Evolutionary conservation across 345 rosid genomes (phyloP).

Genomic region (Linum tenue): DNA sequence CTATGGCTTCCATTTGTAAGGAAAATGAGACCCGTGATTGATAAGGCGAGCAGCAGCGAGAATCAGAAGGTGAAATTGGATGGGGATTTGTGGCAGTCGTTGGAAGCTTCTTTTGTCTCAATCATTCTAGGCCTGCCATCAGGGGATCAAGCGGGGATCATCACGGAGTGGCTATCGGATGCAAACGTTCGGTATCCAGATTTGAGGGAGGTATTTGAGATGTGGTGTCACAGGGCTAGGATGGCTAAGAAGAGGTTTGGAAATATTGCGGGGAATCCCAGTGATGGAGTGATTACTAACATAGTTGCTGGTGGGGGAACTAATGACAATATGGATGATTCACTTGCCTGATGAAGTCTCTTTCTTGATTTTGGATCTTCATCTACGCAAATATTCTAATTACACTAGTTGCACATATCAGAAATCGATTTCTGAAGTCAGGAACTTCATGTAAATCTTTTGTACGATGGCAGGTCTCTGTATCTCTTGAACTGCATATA

Average conservation of each 20-base stretch:
- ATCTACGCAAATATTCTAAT: no score
- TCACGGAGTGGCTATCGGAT: conserved; percentile 66
- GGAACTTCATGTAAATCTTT: no score
- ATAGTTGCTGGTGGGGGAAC: neutral
- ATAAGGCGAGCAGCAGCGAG: conserved; percentile 28
- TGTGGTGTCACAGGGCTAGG: conserved; percentile 82
- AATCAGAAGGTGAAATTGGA: conserved; percentile 38
- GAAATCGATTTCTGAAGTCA: no score
- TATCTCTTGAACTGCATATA: no score
- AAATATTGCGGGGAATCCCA: conserved; percentile 15
- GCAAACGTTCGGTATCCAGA: conserved; percentile 59
- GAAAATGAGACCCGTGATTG: conserved; percentile 50
- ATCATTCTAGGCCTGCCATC: conserved; percentile 71
- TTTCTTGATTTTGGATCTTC: neutral
- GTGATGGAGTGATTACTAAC: neutral
- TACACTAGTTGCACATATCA: no score
- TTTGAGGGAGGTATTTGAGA: conserved; percentile 80
- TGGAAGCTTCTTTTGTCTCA: conserved; percentile 67
- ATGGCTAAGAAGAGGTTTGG: conserved; percentile 65
- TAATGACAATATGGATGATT: neutral
- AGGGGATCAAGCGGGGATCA: conserved; percentile 67
- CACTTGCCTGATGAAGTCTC: neutral
- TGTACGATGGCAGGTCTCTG: no score
- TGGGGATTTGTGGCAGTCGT: conserved; percentile 69
- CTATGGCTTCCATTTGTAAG: conserved; percentile 86